Evolutionary conservation across 768 basidiomycete species (phyloP), one percentile per base, ranked within the genome.

Genomic region (Daedaleopsis sinensis): DNA sequence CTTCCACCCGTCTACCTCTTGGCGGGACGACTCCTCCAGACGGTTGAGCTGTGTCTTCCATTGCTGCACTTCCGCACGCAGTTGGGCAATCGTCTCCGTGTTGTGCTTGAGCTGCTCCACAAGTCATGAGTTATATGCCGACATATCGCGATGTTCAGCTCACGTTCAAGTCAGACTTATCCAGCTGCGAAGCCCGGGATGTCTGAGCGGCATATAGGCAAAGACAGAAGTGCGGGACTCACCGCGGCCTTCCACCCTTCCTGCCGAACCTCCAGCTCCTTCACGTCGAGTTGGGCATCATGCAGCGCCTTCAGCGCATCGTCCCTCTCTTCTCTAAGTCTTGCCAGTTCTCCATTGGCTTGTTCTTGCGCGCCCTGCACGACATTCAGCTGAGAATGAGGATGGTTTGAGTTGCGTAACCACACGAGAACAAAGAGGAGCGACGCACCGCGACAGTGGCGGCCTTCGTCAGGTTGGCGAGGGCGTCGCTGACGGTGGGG

Each of bases 1-100:
- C 71, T 91, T 91, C 90, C 90, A 92, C 66, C 88, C 88, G 55
- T 79, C 78, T 0, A 89, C 83, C 61, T 82, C 80, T 35, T 74
- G 74, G 50, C 78, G 74, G 11, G 80, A 78, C 1, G 78, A 73
- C 55, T 82, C 81, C 54, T 82, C 80, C 32, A 79, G 71, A 32
- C 80, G 78, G 21, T 76, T 68, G 52, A 79, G 78, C 66, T 91
- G 90, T 52, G 87, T 84, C 72, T 90, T 90, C 88, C 89, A 90
- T 55, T 91, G 88, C 0, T 73, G 76, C 0, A 83, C 77, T 70
- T 93, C 89, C 52, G 87, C 80, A 24, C 84, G 82, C 35, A 91
- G 77, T 56, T 85, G 85, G 1, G 79, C 70, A 55, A 89, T 84
- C 7, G 84, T 84, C 52, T 88, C 85, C 15, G 78, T 75, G 64